phyloP scores from a whole-genome alignment of 75 land plant species.

The Larix kaempferi region DNA sequence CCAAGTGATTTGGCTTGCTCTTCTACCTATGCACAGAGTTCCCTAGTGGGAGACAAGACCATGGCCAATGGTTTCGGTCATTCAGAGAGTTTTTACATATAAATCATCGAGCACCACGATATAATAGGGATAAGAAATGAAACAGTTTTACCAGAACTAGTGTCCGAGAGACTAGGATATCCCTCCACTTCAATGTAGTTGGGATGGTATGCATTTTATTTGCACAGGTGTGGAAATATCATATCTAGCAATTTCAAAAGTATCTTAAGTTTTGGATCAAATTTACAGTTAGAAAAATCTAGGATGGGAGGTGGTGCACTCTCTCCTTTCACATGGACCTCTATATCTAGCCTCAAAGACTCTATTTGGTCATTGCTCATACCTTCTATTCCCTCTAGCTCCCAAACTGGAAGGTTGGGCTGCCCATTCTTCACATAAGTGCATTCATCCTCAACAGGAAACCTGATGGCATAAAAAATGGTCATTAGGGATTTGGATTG shows the following conservation, averaged over 20 bases:
- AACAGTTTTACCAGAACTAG: conserved; percentile 87
- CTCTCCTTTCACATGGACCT: conserved; percentile 56
- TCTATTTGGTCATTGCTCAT: conserved; percentile 34
- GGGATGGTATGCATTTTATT: conserved; percentile 93
- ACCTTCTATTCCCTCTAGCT: conserved; percentile 14
- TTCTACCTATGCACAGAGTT: conserved; percentile 80
- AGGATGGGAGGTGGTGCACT: conserved; percentile 45
- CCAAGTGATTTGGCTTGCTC: conserved; percentile 81
- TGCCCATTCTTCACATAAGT: conserved; percentile 46
- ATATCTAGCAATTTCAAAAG: conserved; percentile 68
- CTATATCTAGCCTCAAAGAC: conserved; percentile 41
- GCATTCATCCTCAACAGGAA: conserved; percentile 60
- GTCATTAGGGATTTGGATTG: conserved; percentile 4
- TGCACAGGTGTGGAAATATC: conserved; percentile 84
- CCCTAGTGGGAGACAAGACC: conserved; percentile 88
- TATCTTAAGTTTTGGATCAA: conserved; percentile 51
- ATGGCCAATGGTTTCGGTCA: conserved; percentile 65
- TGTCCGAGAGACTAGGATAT: conserved; percentile 72
- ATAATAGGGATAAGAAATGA: conserved; percentile 76
- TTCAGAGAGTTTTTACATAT: conserved; percentile 11
- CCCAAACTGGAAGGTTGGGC: conserved; percentile 20
- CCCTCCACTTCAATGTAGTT: conserved; percentile 56
- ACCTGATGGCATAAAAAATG: conserved; percentile 9
- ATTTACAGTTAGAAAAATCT: conserved; percentile 55
- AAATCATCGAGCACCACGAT: conserved; percentile 29